Percentiles rank a stretch among this genome's conserved stretches.
Evolutionary conservation across 2,329 filamentous ascomycete species (phyloP).

Genomic region (Sphaerostilbella broomeana): DNA sequence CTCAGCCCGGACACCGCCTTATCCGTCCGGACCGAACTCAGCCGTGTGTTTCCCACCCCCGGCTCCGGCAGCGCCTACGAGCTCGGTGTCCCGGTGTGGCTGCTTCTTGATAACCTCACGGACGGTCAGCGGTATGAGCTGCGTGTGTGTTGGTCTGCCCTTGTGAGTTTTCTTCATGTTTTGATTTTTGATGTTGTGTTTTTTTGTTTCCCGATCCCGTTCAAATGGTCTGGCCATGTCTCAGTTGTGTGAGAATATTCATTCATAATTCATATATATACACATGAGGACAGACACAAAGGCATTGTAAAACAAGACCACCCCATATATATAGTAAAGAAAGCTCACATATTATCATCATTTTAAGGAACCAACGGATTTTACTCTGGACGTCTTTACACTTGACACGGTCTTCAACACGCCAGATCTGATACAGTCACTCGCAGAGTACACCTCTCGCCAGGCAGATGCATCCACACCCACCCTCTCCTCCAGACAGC

Average conservation of each 20-base stretch:
- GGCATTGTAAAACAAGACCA: background rate
- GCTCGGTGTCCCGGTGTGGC: constrained; percentile 67
- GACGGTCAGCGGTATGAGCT: constrained; percentile 79
- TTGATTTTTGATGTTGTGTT: too few species aligned
- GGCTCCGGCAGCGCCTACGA: constrained; percentile 27
- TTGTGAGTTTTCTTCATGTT: constrained; percentile 52
- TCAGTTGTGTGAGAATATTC: too few species aligned
- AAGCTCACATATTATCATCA: background rate
- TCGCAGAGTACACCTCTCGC: constrained; percentile 52
- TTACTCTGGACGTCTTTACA: constrained; percentile 61
- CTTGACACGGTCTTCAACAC: constrained; percentile 55
- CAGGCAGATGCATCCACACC: constrained; percentile 26
- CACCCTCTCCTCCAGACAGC: background rate
- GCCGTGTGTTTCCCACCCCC: constrained; percentile 59
- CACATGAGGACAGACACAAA: background rate
- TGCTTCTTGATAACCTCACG: constrained; percentile 64
- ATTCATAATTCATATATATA: background rate
- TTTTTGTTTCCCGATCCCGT: too few species aligned
- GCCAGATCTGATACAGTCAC: constrained; percentile 56
- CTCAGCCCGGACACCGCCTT: constrained; percentile 51
- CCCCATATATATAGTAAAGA: background rate
- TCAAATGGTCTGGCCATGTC: too few species aligned
- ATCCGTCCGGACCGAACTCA: constrained; percentile 56
- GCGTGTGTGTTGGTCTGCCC: constrained; percentile 88
- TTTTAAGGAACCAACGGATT: constrained; percentile 77